Percentiles rank a stretch among this genome's conserved stretches.
These are phyloP conservation scores for Chytriomyces sp. DNA, from an alignment of 192 early-diverging fungal genomes.

Conservation along the genomic window DNA sequence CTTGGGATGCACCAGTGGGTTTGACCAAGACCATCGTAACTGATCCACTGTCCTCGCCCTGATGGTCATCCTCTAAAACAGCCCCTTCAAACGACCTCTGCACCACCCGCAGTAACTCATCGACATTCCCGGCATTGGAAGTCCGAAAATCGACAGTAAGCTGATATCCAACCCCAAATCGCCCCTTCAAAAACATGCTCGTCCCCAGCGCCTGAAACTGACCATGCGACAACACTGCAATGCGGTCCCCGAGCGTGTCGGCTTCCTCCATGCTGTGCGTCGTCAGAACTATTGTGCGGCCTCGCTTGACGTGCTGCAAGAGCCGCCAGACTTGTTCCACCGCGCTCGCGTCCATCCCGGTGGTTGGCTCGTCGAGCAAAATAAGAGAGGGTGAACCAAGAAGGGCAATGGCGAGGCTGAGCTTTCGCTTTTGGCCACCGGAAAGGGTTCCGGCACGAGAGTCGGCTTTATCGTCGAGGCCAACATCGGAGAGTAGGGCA, in stretches of 20 bases:
- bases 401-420: conserved; percentile 61
- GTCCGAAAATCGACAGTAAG: conserved; percentile 45
- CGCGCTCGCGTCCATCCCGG: conserved; percentile 59
- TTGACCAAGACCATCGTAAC: conserved; percentile 36
- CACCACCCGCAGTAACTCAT: conserved; percentile 48
- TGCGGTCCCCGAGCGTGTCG: conserved; percentile 49
- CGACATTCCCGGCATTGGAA: conserved; percentile 39
- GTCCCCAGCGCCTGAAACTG: conserved; percentile 53
- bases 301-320: conserved; percentile 47
- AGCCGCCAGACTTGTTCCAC: conserved; percentile 56
- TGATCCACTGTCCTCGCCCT: conserved; percentile 48
- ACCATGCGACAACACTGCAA: conserved; percentile 54
- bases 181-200: conserved; percentile 56
- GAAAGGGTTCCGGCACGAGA: conserved; percentile 37
- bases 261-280: conserved; percentile 68
- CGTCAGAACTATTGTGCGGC: conserved; percentile 56
- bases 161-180: conserved; percentile 58
- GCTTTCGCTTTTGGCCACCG: conserved; percentile 62
- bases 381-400: conserved; percentile 59
- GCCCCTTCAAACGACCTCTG: conserved; percentile 28
- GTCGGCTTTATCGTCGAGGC: conserved; percentile 39
- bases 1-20: no score
- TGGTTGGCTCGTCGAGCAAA: conserved; percentile 57
- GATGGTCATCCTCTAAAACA: conserved; percentile 25
- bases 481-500: conserved; percentile 34